phyloP scores from a whole-genome alignment of 306 rosid species.

The cucumber (Cucumis sativus) region DNA sequence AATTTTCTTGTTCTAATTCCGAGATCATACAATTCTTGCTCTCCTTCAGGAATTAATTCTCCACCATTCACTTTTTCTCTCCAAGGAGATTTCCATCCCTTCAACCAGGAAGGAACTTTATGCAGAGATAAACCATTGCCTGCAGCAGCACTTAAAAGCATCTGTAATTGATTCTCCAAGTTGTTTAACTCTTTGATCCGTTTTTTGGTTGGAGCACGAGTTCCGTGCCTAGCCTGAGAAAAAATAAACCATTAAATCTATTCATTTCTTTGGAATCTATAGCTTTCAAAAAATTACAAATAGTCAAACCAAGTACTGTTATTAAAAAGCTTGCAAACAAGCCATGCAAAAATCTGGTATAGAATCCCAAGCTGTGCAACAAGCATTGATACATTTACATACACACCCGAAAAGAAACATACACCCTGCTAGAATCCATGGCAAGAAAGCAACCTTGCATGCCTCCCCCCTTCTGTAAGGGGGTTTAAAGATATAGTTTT shows the following conservation, averaged over 20 bases:
- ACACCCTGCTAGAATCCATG: not conserved
- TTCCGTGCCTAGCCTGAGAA: constrained; percentile 91
- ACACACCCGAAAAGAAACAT: not conserved
- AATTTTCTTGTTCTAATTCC: constrained; percentile 56
- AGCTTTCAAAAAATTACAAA: not conserved
- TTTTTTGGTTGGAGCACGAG: constrained; percentile 81
- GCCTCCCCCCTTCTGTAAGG: not conserved
- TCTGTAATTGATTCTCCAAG: constrained; percentile 37
- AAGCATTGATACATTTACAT: not conserved
- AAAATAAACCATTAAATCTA: not conserved
- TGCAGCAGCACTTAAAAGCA: constrained; percentile 38
- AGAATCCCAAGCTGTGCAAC: not conserved
- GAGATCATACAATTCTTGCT: constrained; percentile 62
- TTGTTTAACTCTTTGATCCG: constrained; percentile 48
- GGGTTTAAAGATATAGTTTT: not conserved
- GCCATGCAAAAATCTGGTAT: not conserved
- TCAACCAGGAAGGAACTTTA: constrained; percentile 60
- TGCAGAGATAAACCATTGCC: constrained; percentile 31
- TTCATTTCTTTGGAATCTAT: not conserved
- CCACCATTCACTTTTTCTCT: constrained; percentile 67
- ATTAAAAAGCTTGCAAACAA: not conserved
- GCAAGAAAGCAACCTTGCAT: not conserved
- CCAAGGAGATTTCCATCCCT: constrained; percentile 86
- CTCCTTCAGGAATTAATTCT: constrained; percentile 55
- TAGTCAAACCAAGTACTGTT: not conserved